Conservation (phyloP, 352 stramenopile genomes). For the Phytophthora melonis region DNA sequence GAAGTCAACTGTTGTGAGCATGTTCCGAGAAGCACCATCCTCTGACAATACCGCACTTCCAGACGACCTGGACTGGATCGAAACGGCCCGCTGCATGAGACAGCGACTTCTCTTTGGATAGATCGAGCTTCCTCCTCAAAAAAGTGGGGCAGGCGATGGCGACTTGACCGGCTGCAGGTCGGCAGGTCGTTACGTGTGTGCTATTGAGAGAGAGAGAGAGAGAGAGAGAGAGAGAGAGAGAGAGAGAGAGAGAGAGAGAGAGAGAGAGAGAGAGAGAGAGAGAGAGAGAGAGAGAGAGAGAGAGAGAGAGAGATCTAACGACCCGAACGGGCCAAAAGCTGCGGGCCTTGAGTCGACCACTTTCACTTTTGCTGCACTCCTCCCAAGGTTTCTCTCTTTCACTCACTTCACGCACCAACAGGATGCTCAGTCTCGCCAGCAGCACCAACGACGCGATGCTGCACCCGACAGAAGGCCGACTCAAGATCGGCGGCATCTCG, state of each 20-base stretch:
- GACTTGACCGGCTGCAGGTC: neutral
- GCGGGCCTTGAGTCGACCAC: conserved; percentile 11
- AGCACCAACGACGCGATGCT: conserved; percentile 13
- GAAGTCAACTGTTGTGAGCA: neutral
- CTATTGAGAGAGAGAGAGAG: neutral
- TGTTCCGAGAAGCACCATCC: neutral
- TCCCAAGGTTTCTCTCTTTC: neutral
- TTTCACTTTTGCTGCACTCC: conserved; percentile 21
- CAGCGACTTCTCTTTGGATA: neutral
- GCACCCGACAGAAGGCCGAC: conserved; percentile 13
- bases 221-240: neutral
- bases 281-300: neutral
- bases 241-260: neutral
- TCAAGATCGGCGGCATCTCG: conserved; percentile 36
- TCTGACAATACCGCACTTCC: conserved; percentile 1
- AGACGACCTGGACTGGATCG: conserved; percentile 1
- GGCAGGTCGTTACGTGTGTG: neutral
- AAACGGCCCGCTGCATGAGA: conserved; percentile 1
- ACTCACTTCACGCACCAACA: neutral
- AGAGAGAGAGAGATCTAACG: neutral
- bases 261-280: neutral
- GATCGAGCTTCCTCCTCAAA: neutral
- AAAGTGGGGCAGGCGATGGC: conserved; percentile 7
- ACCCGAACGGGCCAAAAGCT: neutral
- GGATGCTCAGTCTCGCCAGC: conserved; percentile 29